Evolutionary conservation across 768 basidiomycete genomes (phyloP).

Genomic region (Rhizopogon sp.): DNA sequence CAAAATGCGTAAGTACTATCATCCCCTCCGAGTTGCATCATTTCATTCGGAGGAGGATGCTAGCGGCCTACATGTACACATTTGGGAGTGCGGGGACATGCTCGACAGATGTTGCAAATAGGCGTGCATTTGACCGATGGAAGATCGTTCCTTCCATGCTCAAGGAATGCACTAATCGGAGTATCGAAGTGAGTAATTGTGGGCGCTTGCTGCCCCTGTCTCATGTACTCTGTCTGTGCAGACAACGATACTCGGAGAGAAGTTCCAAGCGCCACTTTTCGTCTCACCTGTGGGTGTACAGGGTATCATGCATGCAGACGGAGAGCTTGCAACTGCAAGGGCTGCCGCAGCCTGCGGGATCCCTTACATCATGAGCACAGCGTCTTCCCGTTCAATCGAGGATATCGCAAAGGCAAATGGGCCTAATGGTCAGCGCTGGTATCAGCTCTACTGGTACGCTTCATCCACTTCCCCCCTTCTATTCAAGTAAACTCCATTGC

Average conservation of each 20-base stretch:
- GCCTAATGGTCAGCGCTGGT: slow-evolving; percentile 61
- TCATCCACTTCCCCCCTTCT: not conserved
- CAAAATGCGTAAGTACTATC: slow-evolving; percentile 38
- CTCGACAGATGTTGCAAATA: slow-evolving; percentile 64
- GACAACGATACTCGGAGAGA: slow-evolving; percentile 71
- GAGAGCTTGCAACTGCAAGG: slow-evolving; percentile 63
- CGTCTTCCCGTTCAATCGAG: slow-evolving; percentile 68
- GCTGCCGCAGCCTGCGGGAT: slow-evolving; percentile 60
- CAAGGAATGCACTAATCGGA: slow-evolving; percentile 50
- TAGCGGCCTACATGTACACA: slow-evolving; percentile 72
- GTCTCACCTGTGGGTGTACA: slow-evolving; percentile 79
- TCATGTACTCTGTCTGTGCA: slow-evolving; percentile 18
- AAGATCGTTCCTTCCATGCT: slow-evolving; percentile 82
- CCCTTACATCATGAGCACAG: slow-evolving; percentile 74
- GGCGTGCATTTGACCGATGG: slow-evolving; percentile 57
- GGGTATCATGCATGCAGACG: slow-evolving; percentile 65
- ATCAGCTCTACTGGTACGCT: slow-evolving; percentile 72
- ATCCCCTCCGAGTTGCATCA: not conserved
- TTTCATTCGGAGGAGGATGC: not conserved
- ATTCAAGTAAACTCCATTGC: not conserved
- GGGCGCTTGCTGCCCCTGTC: not conserved
- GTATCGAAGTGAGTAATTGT: slow-evolving; percentile 45
- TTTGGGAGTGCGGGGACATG: slow-evolving; percentile 72
- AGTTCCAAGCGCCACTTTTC: slow-evolving; percentile 54
- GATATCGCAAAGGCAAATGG: slow-evolving; percentile 73